A percentile compares a stretch with the other conserved stretches of the same genome.
These are phyloP conservation scores for Bimuria novae-zelandiae DNA, from an alignment of 2,329 filamentous ascomycete species.

Conservation along the genomic window DNA sequence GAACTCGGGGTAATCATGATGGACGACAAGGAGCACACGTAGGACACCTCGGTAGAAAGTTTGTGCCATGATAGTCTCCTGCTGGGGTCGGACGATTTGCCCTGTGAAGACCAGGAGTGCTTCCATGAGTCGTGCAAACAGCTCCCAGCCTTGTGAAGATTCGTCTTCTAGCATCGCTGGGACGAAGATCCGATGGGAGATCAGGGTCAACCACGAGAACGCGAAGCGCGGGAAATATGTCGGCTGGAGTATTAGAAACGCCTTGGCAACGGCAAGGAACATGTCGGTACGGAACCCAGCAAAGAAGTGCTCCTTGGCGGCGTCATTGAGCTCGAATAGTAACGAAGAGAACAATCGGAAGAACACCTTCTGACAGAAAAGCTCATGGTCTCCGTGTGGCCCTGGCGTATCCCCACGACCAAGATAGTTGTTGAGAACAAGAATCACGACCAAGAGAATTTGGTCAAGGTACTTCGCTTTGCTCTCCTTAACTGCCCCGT, in stretches of 20 bases:
- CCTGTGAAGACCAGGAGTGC: conserved; percentile 75
- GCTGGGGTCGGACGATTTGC: conserved; percentile 75
- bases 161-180: conserved; percentile 72
- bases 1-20: conserved; percentile 95
- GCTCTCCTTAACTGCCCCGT: conserved; percentile 62
- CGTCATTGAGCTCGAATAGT: conserved; percentile 74
- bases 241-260: conserved; percentile 76
- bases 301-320: conserved; percentile 49
- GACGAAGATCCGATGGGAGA: conserved; percentile 85
- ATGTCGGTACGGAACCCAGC: conserved; percentile 68
- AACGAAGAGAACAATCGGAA: conserved; percentile 86
- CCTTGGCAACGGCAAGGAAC: conserved; percentile 71
- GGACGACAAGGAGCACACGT: conserved; percentile 80
- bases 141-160: conserved; percentile 69
- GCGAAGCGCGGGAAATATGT: conserved; percentile 78
- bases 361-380: conserved; percentile 86
- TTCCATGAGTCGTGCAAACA: conserved; percentile 74
- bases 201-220: conserved; percentile 80
- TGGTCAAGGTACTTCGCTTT: conserved; percentile 77
- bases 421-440: conserved; percentile 86
- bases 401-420: conserved; percentile 41
- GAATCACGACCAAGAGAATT: conserved; percentile 73
- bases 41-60: conserved; percentile 84
- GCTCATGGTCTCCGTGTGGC: conserved; percentile 77
- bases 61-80: conserved; percentile 71